phyloP scores from a whole-genome alignment of 75 land plant genomes.

The Chamaecyparis obtusa region DNA sequence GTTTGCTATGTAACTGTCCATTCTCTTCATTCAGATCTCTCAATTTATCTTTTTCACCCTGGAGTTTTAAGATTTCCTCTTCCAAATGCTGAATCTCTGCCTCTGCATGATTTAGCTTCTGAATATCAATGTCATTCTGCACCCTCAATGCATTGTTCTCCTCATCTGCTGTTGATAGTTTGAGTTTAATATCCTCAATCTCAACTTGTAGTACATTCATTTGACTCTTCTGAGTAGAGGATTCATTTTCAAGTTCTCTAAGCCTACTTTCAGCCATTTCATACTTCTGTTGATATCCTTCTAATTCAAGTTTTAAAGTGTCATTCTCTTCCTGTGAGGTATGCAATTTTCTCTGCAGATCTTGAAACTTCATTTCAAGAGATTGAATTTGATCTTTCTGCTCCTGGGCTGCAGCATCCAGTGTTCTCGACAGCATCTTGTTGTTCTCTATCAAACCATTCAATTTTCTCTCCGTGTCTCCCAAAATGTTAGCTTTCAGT shows the following conservation, averaged over 20 bases:
- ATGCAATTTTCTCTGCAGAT: conserved; percentile 6
- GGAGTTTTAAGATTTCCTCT: background rate
- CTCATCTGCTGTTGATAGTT: background rate
- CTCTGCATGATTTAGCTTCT: background rate
- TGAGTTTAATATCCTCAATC: conserved; percentile 1
- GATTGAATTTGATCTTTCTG: background rate
- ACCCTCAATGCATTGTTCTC: conserved; percentile 3
- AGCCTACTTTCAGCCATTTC: conserved; percentile 6
- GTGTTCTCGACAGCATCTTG: background rate
- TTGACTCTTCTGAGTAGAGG: background rate
- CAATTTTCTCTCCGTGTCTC: background rate
- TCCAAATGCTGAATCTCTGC: background rate
- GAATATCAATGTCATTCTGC: conserved; percentile 1
- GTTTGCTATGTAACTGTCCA: background rate
- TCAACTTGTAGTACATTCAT: background rate
- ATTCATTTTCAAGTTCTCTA: conserved; percentile 1
- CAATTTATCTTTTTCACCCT: conserved; percentile 5
- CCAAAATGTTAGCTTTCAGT: background rate
- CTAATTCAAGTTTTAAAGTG: background rate
- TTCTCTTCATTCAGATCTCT: background rate
- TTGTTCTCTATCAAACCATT: conserved; percentile 4
- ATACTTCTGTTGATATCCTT: background rate
- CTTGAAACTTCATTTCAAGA: conserved; percentile 9
- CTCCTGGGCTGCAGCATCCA: conserved; percentile 9
- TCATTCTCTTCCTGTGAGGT: conserved; percentile 4